Conservation (phyloP, 805 yeast species). For the Ogataea ramenticola region DNA sequence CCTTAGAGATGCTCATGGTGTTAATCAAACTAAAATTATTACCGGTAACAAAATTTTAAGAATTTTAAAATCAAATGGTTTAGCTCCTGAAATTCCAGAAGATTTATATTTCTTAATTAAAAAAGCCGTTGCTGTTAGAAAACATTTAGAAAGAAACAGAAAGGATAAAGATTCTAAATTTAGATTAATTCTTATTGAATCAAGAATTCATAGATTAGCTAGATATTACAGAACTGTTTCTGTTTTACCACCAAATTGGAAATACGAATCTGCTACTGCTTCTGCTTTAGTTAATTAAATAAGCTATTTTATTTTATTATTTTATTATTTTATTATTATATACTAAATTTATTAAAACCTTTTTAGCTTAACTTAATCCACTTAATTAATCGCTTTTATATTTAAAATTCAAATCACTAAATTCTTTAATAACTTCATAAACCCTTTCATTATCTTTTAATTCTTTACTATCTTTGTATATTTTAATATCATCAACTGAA, state of each 20-base stretch:
- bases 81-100: constrained; percentile 99
- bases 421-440: constrained; percentile 9
- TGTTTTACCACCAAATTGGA: constrained; percentile 99
- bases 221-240: constrained; percentile 99
- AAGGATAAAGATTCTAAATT: constrained; percentile 99
- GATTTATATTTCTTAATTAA: constrained; percentile 98
- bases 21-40: constrained; percentile 92
- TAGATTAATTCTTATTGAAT: constrained; percentile 99
- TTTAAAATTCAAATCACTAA: constrained; percentile 34
- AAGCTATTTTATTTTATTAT: constrained; percentile 23
- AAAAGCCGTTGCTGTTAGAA: constrained; percentile 99
- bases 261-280: constrained; percentile 99
- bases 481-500: background rate
- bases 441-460: constrained; percentile 12
- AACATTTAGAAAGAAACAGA: constrained; percentile 99
- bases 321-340: background rate
- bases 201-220: constrained; percentile 99
- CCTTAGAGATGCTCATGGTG: constrained; percentile 99
- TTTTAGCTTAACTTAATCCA: background rate
- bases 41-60: constrained; percentile 99
- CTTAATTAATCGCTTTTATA: constrained; percentile 21
- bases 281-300: constrained; percentile 99
- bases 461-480: too few species aligned
- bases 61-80: constrained; percentile 98
- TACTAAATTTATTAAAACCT: background rate